Conservation (phyloP, 2,329 filamentous ascomycete genomes). For the Diaporthe amygdali region DNA sequence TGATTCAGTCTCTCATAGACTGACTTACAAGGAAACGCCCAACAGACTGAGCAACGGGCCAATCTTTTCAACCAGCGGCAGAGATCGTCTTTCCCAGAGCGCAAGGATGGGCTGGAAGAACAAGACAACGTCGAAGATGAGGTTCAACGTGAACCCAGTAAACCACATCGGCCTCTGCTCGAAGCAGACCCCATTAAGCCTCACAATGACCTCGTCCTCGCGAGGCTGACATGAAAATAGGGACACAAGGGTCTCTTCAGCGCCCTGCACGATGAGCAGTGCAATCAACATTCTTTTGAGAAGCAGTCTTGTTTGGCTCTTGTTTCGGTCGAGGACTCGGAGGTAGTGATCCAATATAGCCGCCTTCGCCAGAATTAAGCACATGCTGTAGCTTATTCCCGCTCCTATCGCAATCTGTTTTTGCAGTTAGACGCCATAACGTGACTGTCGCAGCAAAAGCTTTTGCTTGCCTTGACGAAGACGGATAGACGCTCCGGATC, state of each 20-base stretch:
- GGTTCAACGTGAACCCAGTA: constrained; percentile 13
- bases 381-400: constrained; percentile 11
- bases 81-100: background rate
- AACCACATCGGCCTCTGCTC: constrained; percentile 17
- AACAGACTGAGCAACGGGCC: background rate
- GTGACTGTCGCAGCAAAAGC: background rate
- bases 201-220: background rate
- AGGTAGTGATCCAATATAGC: background rate
- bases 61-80: background rate
- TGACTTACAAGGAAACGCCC: background rate
- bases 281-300: background rate
- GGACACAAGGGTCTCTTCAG: background rate
- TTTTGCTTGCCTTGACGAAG: constrained; percentile 4
- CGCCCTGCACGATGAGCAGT: background rate
- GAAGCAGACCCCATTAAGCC: background rate
- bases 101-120: background rate
- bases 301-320: background rate
- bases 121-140: background rate
- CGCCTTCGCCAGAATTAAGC: constrained; percentile 4
- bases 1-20: background rate
- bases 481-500: background rate
- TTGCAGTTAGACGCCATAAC: background rate
- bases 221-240: constrained; percentile 10
- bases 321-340: background rate
- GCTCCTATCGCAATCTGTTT: background rate